Evolutionary conservation across 2,329 filamentous ascomycete species (phyloP), one percentile per base, ranked within the genome.

Genomic region (Penicillium capsulatum): DNA sequence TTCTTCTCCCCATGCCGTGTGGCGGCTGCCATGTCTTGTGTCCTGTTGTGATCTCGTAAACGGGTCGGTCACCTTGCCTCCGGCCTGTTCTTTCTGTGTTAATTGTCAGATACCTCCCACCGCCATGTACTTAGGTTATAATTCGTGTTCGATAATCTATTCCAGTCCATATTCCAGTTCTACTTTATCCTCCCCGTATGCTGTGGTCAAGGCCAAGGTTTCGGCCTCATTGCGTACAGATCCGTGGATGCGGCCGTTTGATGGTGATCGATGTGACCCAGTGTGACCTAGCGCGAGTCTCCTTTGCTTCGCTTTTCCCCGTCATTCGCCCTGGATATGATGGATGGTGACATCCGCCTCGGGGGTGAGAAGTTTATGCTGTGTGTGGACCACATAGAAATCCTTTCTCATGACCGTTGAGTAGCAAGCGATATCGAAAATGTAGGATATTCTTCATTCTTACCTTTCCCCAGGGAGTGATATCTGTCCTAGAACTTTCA

Each of bases 41-140:
- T 34, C 28, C 27, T 39, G 31, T 32, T 43, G 22, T 38, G 31
- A 39, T 38, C 34, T 44, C 10, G 26, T 36, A 34, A 37, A 36
- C 24, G 17, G 39, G 17, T 34, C 27, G 31, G 33, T 34, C 34
- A 34, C 32, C 27, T 47, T 33, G 44, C 27, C 32, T 27, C 43
- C 37, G 45, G 41, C 41, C 42, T 51, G 33, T 48, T 44, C 15
- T 39, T 39, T 40, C 44, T 40, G 17, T 31, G 43, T 38, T 29
- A 32, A 36, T 41, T 55, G 52, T 53, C 57, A 61, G 58, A 61
- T 63, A 62, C 58, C 60, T 63, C 55, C 54, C 19, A 5, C 49
- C 51, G 41, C 46, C 40, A 50, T 61, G 55, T 63, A 61, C 38
- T 48, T 57, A 58, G 36, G 48, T 40, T 49, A 47, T 53, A 50